Evolutionary conservation across 371 early-diverging fungal genomes (phyloP), one percentile per base, ranked within the genome.

Genomic region (Mortierella sp.): DNA sequence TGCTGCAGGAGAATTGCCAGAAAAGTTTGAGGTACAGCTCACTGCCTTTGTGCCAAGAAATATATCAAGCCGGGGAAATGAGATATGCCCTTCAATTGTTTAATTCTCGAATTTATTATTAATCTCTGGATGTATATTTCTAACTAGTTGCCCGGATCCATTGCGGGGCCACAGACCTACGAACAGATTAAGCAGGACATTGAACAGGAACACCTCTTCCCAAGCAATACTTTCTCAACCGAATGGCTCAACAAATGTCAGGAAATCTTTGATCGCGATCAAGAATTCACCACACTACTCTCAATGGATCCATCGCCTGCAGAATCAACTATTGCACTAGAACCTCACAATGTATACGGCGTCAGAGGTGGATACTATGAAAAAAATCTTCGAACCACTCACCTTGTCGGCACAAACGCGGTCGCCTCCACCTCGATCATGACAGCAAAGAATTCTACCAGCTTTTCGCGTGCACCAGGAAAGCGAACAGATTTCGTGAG

Each of bases 361-460:
- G 85, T 85, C 38, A 70, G 80, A 0, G 68, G 40, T 47, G 88
- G 91, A 11, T 90, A 86, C 61, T 83, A 67, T 40, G 90, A 90
- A 72, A 70, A 79, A 0, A 67, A 76, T 11, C 55, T 85, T 16
- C 76, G 84, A 2, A 79, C 86, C 53, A 74, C 80, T 3, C 77
- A 77, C 43, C 19, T 72, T 3, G 74, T 67, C 16, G 69, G 68
- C 41, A 40, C 73, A 32, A 69, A 63, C 21, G 40, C 68, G 19
- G 68, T 70, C 4, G 72, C 83, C 7, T 69, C 72, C 13, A 68
- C 75, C 0, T 72, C 86, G 8, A 85, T 80, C 50, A 72, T 91
- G 68, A 89, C 89, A 0, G 87, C 92, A 16, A 90, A 88, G 48
- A 94, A 93, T 70, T 94, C 95, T 8, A 92, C 94, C 0, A 94